Evolutionary conservation across 2,329 filamentous ascomycete species (phyloP).

Genomic region (Polychaeton citri): DNA sequence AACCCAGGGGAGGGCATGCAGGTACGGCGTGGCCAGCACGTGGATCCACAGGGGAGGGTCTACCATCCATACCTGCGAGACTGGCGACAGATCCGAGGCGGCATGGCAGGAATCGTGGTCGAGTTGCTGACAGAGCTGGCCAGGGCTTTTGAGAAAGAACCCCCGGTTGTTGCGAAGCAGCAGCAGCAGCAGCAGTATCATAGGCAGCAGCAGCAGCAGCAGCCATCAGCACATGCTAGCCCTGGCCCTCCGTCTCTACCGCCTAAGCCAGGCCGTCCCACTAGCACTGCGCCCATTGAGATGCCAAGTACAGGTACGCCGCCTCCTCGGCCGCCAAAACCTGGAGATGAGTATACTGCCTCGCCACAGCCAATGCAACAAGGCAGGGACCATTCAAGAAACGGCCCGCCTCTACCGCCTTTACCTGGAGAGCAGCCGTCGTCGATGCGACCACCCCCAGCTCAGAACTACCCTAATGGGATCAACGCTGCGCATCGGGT

Average conservation of each 20-base stretch:
- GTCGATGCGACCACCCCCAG: too few species aligned
- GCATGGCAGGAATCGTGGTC: constrained; percentile 61
- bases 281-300: constrained; percentile 4
- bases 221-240: constrained; percentile 1
- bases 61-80: constrained; percentile 92
- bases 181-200: constrained; percentile 32
- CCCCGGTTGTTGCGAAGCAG: constrained; percentile 69
- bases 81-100: constrained; percentile 44
- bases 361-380: background rate
- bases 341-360: constrained; percentile 22
- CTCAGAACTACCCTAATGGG: constrained; percentile 8
- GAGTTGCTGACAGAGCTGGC: constrained; percentile 73
- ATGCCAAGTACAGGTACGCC: constrained; percentile 15
- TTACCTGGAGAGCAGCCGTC: constrained; percentile 12
- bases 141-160: constrained; percentile 87
- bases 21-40: constrained; percentile 84
- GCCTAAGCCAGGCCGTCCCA: constrained; percentile 1
- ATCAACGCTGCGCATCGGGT: background rate
- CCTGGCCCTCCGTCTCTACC: background rate
- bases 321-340: constrained; percentile 43
- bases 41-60: constrained; percentile 80
- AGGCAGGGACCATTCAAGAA: constrained; percentile 4
- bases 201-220: constrained; percentile 18
- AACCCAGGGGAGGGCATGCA: constrained; percentile 79
- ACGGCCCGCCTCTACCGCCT: constrained; percentile 24